Conservation (phyloP, 2,329 filamentous ascomycete genomes). For the Huntiella savannae region DNA sequence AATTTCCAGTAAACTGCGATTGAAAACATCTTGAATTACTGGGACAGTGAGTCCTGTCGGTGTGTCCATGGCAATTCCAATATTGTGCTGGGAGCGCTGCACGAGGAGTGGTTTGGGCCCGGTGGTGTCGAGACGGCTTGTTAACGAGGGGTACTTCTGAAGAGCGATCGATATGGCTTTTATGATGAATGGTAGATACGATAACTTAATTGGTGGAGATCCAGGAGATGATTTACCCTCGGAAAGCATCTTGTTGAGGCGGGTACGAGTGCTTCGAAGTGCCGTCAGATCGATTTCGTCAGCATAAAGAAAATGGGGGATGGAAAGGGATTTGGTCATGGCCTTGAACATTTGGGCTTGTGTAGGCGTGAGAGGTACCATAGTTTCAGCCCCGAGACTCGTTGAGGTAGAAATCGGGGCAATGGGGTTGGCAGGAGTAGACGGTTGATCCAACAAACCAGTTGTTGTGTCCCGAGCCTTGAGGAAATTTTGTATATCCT, state of each 20-base stretch:
- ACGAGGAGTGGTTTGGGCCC: slow-evolving; percentile 53
- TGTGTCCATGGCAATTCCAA: slow-evolving; percentile 90
- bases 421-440: slow-evolving; percentile 14
- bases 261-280: slow-evolving; percentile 52
- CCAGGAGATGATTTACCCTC: slow-evolving; percentile 25
- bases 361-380: slow-evolving; percentile 51
- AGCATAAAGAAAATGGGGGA: slow-evolving; percentile 90
- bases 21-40: slow-evolving; percentile 68
- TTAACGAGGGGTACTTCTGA: slow-evolving; percentile 66
- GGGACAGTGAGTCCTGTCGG: slow-evolving; percentile 76
- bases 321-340: slow-evolving; percentile 81
- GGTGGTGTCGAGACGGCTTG: slow-evolving; percentile 55
- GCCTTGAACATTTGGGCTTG: slow-evolving; percentile 93
- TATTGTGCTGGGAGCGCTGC: slow-evolving; percentile 74
- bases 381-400: slow-evolving; percentile 35
- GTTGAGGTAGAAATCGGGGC: slow-evolving; percentile 25
- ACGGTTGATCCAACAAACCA: background rate
- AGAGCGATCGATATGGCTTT: slow-evolving; percentile 84
- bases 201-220: slow-evolving; percentile 42
- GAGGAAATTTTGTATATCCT: slow-evolving; percentile 63
- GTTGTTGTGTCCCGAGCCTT: slow-evolving; percentile 25
- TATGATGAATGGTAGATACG: slow-evolving; percentile 84
- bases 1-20: slow-evolving; percentile 58
- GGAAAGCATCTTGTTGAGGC: slow-evolving; percentile 48
- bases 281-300: slow-evolving; percentile 71